Conservation (phyloP, 75 land plant species). For the Sequoia sempervirens region DNA sequence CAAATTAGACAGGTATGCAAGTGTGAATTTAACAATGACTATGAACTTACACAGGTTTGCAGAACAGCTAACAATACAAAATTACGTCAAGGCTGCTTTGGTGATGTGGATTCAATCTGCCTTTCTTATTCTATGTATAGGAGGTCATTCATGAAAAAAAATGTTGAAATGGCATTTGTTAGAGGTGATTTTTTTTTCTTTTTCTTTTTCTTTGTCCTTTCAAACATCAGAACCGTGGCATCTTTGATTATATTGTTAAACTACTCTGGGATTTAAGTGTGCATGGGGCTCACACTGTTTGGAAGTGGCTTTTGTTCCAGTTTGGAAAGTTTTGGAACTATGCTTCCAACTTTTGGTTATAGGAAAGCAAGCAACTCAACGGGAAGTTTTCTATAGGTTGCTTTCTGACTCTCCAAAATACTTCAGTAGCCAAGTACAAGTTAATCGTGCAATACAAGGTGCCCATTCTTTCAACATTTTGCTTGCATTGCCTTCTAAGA, state of each 20-base stretch:
- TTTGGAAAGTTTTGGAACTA: slow-evolving; percentile 89
- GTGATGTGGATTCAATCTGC: slow-evolving; percentile 43
- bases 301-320: slow-evolving; percentile 21
- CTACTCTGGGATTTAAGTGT: neutral
- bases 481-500: neutral
- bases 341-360: slow-evolving; percentile 56
- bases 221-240: neutral
- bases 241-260: neutral
- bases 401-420: slow-evolving; percentile 67
- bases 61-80: slow-evolving; percentile 40
- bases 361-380: slow-evolving; percentile 80
- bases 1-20: neutral
- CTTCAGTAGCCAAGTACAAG: slow-evolving; percentile 62
- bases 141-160: slow-evolving; percentile 46
- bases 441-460: slow-evolving; percentile 84
- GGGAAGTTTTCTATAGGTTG: slow-evolving; percentile 86
- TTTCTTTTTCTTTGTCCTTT: neutral
- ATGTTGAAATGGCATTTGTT: slow-evolving; percentile 55
- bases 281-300: neutral
- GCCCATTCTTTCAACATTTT: neutral
- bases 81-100: slow-evolving; percentile 34
- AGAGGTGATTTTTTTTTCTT: slow-evolving; percentile 41
- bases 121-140: slow-evolving; percentile 45
- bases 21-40: neutral
- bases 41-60: slow-evolving; percentile 21